Conservation (phyloP, 2,329 filamentous ascomycete species). For the Colletotrichum scovillei region DNA sequence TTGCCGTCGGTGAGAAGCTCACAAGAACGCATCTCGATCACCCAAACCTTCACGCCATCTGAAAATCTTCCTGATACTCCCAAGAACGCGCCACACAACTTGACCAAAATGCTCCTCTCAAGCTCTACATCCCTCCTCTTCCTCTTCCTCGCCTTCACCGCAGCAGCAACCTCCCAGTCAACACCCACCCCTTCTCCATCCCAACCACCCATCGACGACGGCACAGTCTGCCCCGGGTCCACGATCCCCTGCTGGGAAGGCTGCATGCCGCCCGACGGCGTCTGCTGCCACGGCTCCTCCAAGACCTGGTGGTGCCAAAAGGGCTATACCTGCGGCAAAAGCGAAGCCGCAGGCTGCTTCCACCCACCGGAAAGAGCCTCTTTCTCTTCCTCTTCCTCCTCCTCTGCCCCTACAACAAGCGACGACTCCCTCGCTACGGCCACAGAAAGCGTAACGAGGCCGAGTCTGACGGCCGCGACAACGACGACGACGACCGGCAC, state of each 20-base stretch:
- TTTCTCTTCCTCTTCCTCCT: neutral
- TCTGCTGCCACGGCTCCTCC: constrained; percentile 11
- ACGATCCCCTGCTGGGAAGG: neutral
- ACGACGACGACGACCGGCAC: neutral
- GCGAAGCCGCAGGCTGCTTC: neutral
- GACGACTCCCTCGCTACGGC: neutral
- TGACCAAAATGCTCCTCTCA: neutral
- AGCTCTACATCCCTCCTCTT: neutral
- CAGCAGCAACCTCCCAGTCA: neutral
- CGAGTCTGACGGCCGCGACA: neutral
- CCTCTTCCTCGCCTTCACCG: neutral
- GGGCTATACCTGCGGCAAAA: neutral
- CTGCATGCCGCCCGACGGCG: neutral
- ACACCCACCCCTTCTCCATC: neutral
- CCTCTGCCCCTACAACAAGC: neutral
- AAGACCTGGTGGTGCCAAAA: constrained; percentile 3
- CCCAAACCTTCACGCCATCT: neutral
- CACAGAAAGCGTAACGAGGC: neutral
- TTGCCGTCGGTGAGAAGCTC: neutral
- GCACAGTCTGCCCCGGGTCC: constrained; percentile 1
- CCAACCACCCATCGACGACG: neutral
- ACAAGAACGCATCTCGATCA: neutral
- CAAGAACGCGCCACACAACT: neutral
- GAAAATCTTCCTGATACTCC: neutral
- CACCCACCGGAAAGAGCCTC: neutral